Evolutionary conservation across 768 basidiomycete species (phyloP), one percentile per base, ranked within the genome.

Genomic region (Lentinula guzmanii): DNA sequence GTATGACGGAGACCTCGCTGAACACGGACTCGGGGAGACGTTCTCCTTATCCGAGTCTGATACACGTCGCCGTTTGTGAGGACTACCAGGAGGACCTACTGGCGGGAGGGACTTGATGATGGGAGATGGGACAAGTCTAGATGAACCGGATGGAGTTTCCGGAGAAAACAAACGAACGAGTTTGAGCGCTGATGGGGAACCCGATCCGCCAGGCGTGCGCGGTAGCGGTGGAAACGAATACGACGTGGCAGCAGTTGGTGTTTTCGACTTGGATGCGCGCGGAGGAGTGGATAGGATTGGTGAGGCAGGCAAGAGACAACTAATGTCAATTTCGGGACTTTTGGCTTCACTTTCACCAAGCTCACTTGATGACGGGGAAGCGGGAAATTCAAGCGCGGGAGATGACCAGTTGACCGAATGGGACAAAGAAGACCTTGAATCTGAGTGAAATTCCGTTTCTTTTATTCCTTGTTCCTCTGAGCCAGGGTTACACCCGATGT

Each of bases 41-140:
- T 90, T 90, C 69, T 91, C 89, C 72, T 90, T 90, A 69, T 86
- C 72, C 6, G 66, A 65, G 69, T 86, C 72, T 7, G 66, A 65
- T 15, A 68, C 70, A 33, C 71, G 56, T 63, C 74, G 70, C 56
- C 76, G 74, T 62, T 78, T 77, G 64, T 76, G 77, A 21, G 73
- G 70, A 21, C 77, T 75, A 34, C 70, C 65, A 18, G 60, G 63
- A 56, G 67, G 67, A 46, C 62, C 66, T 21, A 33, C 37, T 9
- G 58, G 45, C 7, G 58, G 48, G 15, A 35, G 24, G 13, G 46
- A 24, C 35, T 59, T 50, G 8, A 59, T 35, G 9, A 50, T 24
- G 33, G 43, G 45, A 50, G 21, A 59, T 15, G 46, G 31, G 1
- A 33, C 45, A 48, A 39, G 45, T 9, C n/a, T 24, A 9, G 43